phyloP scores from a whole-genome alignment of 176 grass and related monocot species.

The Bolboschoenus planiculmis region DNA sequence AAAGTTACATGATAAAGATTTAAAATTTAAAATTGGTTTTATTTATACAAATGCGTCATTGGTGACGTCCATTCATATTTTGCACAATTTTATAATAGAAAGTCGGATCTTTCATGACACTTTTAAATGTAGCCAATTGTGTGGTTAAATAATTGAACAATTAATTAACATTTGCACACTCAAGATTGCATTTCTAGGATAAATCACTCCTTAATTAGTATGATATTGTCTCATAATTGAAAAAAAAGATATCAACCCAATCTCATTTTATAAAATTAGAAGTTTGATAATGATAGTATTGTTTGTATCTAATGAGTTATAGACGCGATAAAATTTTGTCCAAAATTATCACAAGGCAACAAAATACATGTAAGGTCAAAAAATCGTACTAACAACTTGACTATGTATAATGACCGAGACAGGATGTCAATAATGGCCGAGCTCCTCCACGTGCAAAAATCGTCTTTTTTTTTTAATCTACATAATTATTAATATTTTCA shows the following conservation, averaged over 20 bases:
- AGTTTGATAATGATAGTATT: too few relatives aligned
- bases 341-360: neutral
- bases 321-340: neutral
- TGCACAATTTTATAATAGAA: neutral
- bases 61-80: neutral
- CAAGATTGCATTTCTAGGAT: too few relatives aligned
- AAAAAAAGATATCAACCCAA: too few relatives aligned
- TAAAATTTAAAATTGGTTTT: neutral
- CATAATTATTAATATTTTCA: too few relatives aligned
- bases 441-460: neutral
- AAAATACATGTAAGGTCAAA: neutral
- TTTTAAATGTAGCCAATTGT: neutral
- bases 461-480: too few relatives aligned
- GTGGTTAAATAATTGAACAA: too few relatives aligned
- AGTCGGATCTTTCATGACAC: neutral
- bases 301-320: neutral
- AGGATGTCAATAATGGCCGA: neutral
- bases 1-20: constrained; percentile 4
- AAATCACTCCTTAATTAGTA: too few relatives aligned
- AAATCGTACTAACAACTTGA: neutral
- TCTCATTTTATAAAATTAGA: too few relatives aligned
- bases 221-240: too few relatives aligned
- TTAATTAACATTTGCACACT: too few relatives aligned
- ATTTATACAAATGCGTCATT: neutral
- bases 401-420: neutral